These are phyloP conservation scores for Boletellus ananas DNA, from an alignment of 768 basidiomycete species.

Conservation along the genomic window DNA sequence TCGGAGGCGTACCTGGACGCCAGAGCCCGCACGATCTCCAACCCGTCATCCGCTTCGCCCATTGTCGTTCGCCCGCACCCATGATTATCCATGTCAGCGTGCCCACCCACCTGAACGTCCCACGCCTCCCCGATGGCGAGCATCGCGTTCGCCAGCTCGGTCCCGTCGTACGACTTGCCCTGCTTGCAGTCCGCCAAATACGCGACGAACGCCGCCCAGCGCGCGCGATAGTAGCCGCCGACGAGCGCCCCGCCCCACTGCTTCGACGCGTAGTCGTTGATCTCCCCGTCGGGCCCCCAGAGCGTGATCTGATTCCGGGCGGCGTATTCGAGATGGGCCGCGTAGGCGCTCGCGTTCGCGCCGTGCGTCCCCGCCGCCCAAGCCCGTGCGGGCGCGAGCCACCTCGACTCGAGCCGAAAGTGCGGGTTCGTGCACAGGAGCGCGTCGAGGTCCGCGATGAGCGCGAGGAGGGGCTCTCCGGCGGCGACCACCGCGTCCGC, in stretches of 20 bases:
- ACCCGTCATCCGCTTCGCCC: constrained; percentile 19
- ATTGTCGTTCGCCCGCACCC: constrained; percentile 1
- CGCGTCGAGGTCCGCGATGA: constrained; percentile 34
- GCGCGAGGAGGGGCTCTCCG: constrained; percentile 25
- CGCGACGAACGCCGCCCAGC: constrained; percentile 35
- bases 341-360: constrained; percentile 28
- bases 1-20: constrained; percentile 8
- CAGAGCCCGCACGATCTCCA: constrained; percentile 17
- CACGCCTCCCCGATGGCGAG: constrained; percentile 34
- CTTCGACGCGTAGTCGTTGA: constrained; percentile 43
- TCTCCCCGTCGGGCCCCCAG: constrained; percentile 41
- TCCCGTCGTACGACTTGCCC: constrained; percentile 27
- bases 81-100: too few relatives aligned
- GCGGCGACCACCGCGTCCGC: constrained; percentile 21
- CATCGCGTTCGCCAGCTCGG: constrained; percentile 21
- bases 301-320: constrained; percentile 43
- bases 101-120: constrained; percentile 20
- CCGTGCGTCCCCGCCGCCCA: constrained; percentile 22
- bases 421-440: constrained; percentile 31
- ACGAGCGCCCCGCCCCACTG: constrained; percentile 39
- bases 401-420: constrained; percentile 29
- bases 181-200: constrained; percentile 31
- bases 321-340: constrained; percentile 35
- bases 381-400: constrained; percentile 32
- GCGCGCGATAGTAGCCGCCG: constrained; percentile 31